These are phyloP conservation scores for Ogataea methylovora DNA, from an alignment of 805 yeast species.

Conservation along the genomic window DNA sequence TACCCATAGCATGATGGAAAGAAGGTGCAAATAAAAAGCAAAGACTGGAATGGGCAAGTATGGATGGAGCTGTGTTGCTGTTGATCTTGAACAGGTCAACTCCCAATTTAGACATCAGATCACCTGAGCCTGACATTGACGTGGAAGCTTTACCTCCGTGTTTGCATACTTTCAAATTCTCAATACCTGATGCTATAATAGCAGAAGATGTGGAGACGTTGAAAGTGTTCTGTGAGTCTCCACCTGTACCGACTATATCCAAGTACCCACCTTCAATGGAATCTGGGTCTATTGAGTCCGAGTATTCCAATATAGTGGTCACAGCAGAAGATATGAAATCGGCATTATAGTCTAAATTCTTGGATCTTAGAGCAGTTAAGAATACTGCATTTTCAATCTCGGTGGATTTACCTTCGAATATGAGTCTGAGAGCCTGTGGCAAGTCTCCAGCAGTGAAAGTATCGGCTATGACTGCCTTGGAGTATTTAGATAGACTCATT, in stretches of 20 bases:
- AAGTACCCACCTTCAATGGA: slow-evolving; percentile 47
- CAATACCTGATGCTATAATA: slow-evolving; percentile 86
- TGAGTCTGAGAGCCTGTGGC: slow-evolving; percentile 49
- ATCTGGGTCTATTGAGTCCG: slow-evolving; percentile 43
- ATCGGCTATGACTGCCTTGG: slow-evolving; percentile 52
- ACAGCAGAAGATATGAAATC: slow-evolving; percentile 85
- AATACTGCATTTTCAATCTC: slow-evolving; percentile 74
- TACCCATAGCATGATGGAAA: slow-evolving; percentile 87
- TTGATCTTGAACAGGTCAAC: slow-evolving; percentile 71
- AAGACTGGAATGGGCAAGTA: slow-evolving; percentile 43
- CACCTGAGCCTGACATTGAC: slow-evolving; percentile 91
- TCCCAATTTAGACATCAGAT: slow-evolving; percentile 72
- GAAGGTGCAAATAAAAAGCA: slow-evolving; percentile 87
- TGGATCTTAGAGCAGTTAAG: slow-evolving; percentile 65
- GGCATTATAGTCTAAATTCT: slow-evolving; percentile 74
- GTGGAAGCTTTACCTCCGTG: slow-evolving; percentile 98
- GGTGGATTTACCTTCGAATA: slow-evolving; percentile 50
- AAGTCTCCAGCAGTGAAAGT: slow-evolving; percentile 59
- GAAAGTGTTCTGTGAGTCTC: slow-evolving; percentile 96
- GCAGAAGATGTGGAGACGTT: slow-evolving; percentile 95
- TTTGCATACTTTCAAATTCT: slow-evolving; percentile 61
- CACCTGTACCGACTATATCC: slow-evolving; percentile 98
- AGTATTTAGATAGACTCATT: slow-evolving; percentile 44
- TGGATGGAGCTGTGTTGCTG: slow-evolving; percentile 48
- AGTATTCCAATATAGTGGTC: slow-evolving; percentile 56